Base-by-base conservation (phyloP, 208 protist species). In the Wallacemonas collosoma region DNA sequence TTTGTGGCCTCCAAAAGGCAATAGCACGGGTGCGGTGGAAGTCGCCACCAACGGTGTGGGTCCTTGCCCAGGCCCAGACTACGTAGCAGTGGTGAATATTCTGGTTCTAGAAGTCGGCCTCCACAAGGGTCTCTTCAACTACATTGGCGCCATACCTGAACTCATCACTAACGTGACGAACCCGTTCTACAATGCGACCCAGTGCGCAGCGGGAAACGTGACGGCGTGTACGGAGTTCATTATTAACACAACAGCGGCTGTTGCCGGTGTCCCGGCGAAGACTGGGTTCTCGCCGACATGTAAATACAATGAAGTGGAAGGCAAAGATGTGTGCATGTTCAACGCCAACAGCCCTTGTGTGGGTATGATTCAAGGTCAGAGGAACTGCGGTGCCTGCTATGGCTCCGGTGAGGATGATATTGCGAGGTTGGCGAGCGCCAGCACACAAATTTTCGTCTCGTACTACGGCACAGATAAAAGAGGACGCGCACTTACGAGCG, bases 281-380 rank as follows among this genome's bases (percentile, higher is more conserved):
- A 87, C 88, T 6, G 92, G 88, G 36, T 96, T 96, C 57, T 69
- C 73, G 12, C 86, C 89, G 9, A 96, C 92, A 9, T 96, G 92
- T 71, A 57, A 70, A 26, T 64, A 47, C 5, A 43, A 83, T 53
- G 65, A 74, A 56, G 17, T 61, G 3, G 60, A 65, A 41, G 73
- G 60, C 44, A 60, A 79, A 1, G 89, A 93, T 55, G 14, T 55
- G 12, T 94, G 92, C 73, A 7, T 83, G 35, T 89, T 90, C 76
- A 78, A 83, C 50, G 40, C 56, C 51, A 44, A 48, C 9, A 56
- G 64, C 47, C 40, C 58, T 7, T 97, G 93, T 68, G 77, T 95
- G n/a, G 93, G 93, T 3, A 51, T 83, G 39, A 62, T 76, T 4
- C 39, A 65, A 11, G 90, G 90, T 15, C 53, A 79, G 43, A 86